These are phyloP conservation scores for Mrakia blollopis DNA, from an alignment of 768 basidiomycete species.

Conservation along the genomic window DNA sequence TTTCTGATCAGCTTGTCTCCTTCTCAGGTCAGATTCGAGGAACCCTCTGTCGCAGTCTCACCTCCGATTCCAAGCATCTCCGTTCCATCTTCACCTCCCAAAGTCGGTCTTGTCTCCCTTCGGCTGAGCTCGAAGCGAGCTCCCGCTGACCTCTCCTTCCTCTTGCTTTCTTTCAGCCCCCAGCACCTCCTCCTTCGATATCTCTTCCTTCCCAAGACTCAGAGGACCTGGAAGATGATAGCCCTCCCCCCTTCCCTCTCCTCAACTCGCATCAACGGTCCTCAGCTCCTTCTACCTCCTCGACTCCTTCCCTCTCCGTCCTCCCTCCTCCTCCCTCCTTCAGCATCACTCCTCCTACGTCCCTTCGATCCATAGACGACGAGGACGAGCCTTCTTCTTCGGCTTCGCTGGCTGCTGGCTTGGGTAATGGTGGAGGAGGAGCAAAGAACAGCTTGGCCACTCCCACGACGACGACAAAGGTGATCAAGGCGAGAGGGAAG, in stretches of 20 bases:
- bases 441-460: slow-evolving; percentile 40
- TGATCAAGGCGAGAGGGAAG: slow-evolving; percentile 56
- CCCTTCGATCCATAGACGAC: slow-evolving; percentile 17
- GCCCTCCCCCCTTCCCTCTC: slow-evolving; percentile 41
- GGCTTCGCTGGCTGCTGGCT: not conserved
- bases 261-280: slow-evolving; percentile 44
- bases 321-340: slow-evolving; percentile 39
- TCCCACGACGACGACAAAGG: slow-evolving; percentile 62
- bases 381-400: no score
- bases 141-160: not conserved
- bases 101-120: not conserved
- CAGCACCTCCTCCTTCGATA: not conserved
- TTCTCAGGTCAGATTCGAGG: not conserved
- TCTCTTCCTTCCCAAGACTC: not conserved
- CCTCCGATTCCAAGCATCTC: not conserved
- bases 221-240: slow-evolving; percentile 26
- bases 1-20: not conserved
- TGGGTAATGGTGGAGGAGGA: slow-evolving; percentile 3
- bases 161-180: not conserved
- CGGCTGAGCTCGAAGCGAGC: not conserved
- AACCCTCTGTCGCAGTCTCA: no score
- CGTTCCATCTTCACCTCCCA: not conserved
- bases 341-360: slow-evolving; percentile 31
- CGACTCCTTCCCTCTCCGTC: slow-evolving; percentile 36
- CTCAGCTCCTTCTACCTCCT: slow-evolving; percentile 32